Percentiles rank a stretch among this genome's conserved stretches.
phyloP scores from a whole-genome alignment of 768 basidiomycete genomes.

The Leccinum barrowsii region DNA sequence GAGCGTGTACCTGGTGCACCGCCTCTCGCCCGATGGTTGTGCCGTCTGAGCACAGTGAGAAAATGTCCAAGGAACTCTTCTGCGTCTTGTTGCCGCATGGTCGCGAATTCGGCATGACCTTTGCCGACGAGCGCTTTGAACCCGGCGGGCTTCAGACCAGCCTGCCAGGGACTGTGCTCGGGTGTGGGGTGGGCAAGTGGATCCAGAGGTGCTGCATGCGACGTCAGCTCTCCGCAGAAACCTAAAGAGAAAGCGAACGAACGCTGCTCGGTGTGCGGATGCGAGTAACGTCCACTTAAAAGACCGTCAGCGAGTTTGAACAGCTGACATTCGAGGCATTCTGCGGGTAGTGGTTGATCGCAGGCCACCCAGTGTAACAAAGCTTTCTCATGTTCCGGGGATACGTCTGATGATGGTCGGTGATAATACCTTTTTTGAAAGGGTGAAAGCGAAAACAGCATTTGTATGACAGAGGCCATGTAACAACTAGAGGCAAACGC shows the following conservation, averaged over 20 bases:
- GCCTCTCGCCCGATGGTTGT: slow-evolving; percentile 47
- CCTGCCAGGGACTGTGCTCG: slow-evolving; percentile 46
- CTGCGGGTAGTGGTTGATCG: slow-evolving; percentile 63
- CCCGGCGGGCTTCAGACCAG: slow-evolving; percentile 73
- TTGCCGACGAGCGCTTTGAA: slow-evolving; percentile 91
- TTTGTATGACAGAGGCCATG: slow-evolving; percentile 92
- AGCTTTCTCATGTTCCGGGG: slow-evolving; percentile 29
- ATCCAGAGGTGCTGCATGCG: slow-evolving; percentile 24
- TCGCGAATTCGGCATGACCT: slow-evolving; percentile 90
- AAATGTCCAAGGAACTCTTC: slow-evolving; percentile 92
- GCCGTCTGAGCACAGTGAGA: slow-evolving; percentile 65
- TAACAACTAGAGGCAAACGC: slow-evolving; percentile 65
- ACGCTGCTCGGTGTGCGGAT: slow-evolving; percentile 43
- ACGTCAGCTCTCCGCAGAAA: slow-evolving; percentile 7
- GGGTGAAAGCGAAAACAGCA: slow-evolving; percentile 72
- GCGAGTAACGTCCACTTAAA: slow-evolving; percentile 86
- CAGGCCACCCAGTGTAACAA: slow-evolving; percentile 59
- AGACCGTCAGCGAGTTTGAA: slow-evolving; percentile 90
- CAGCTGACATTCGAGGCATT: slow-evolving; percentile 95
- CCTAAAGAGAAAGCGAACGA: slow-evolving; percentile 3
- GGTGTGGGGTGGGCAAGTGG: slow-evolving; percentile 31
- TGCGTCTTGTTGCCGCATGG: slow-evolving; percentile 96
- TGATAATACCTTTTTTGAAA: slow-evolving; percentile 73
- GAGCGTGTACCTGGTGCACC: slow-evolving; percentile 32
- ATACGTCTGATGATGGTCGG: slow-evolving; percentile 11